Evolutionary conservation across 164 flowering plant genomes (phyloP).

Genomic region (Platanus orientalis): DNA sequence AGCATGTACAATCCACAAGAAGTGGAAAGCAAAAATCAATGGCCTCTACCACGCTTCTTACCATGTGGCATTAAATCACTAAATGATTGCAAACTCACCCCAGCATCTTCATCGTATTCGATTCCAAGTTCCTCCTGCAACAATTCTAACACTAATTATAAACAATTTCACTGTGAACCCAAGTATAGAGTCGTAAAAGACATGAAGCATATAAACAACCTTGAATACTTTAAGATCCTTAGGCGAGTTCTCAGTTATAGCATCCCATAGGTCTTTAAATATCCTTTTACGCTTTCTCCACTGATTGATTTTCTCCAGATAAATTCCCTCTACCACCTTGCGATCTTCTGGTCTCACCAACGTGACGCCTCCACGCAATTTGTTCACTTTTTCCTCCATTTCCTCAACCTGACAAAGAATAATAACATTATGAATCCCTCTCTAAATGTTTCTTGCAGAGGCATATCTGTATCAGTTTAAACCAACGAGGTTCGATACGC

Average conservation of each 20-base stretch:
- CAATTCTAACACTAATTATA: neutral
- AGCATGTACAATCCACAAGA: neutral
- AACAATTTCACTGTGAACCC: neutral
- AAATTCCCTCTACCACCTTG: constrained; percentile 20
- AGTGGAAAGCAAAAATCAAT: constrained; percentile 12
- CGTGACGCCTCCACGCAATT: constrained; percentile 29
- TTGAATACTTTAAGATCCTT: constrained; percentile 86
- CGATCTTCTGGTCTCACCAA: constrained; percentile 34
- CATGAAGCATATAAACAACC: constrained; percentile 31
- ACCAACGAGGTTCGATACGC: neutral
- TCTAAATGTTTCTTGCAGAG: neutral
- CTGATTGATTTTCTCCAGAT: constrained; percentile 38
- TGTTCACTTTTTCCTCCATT: constrained; percentile 31
- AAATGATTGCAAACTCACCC: constrained; percentile 64
- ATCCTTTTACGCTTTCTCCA: constrained; percentile 94
- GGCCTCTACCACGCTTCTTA: constrained; percentile 49
- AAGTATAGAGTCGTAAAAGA: neutral
- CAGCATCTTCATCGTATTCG: constrained; percentile 89
- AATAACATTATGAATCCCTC: neutral
- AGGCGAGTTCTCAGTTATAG: constrained; percentile 78
- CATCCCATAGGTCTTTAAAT: constrained; percentile 84
- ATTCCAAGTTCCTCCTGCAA: constrained; percentile 88
- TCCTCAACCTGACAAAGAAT: constrained; percentile 24
- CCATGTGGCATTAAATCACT: constrained; percentile 42
- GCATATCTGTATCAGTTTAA: neutral